Conservation (phyloP, 2,329 filamentous ascomycete species). For the Corinectria fuckeliana region DNA sequence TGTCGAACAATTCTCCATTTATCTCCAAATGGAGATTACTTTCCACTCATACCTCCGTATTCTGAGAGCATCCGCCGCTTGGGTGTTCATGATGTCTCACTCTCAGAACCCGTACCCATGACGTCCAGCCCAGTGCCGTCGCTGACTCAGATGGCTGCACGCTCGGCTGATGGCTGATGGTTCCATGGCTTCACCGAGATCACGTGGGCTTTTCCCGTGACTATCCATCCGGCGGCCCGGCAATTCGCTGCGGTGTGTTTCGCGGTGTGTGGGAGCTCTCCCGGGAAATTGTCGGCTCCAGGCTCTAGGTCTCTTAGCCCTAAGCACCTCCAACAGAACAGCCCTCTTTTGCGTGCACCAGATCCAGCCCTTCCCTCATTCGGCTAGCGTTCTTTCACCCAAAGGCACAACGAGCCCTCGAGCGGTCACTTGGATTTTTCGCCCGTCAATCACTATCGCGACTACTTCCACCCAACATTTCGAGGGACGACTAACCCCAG, state of each 20-base stretch:
- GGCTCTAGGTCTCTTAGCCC: conserved; percentile 50
- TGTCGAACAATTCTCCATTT: conserved; percentile 7
- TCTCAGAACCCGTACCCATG: conserved; percentile 10
- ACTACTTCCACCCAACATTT: conserved; percentile 48
- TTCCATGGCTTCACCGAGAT: background rate
- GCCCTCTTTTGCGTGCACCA: conserved; percentile 47
- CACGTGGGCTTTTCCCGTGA: conserved; percentile 19
- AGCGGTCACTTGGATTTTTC: conserved; percentile 51
- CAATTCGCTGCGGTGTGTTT: background rate
- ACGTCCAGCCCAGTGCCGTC: background rate
- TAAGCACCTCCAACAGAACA: conserved; percentile 43
- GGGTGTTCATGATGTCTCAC: background rate
- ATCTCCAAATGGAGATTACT: background rate
- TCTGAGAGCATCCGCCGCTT: no score
- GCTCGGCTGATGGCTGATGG: background rate
- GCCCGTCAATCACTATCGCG: conserved; percentile 48
- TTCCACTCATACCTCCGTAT: background rate
- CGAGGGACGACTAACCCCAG: conserved; percentile 52
- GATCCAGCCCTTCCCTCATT: conserved; percentile 39
- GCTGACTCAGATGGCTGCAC: background rate
- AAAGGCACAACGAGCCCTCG: conserved; percentile 50
- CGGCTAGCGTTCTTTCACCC: conserved; percentile 43
- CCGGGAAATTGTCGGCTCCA: conserved; percentile 42
- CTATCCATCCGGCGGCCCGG: conserved; percentile 2
- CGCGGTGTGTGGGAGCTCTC: background rate